Conservation (phyloP, 805 yeast genomes). For the Sugiyamaella americana region DNA sequence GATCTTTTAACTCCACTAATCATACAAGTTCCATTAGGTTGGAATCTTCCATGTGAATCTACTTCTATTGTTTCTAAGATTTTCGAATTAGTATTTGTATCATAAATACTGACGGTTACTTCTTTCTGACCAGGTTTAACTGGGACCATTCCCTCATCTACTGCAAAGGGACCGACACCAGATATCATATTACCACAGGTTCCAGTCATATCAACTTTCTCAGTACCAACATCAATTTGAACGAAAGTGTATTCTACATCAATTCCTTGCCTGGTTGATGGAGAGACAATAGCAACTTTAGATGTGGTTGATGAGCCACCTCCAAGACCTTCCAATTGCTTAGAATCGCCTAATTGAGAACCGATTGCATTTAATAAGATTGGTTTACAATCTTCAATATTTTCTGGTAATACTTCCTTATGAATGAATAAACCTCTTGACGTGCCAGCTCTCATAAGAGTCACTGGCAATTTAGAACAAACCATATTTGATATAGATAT, state of each 20-base stretch:
- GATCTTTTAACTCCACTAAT: no score
- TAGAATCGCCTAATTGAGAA: slow-evolving; percentile 7
- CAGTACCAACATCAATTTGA: slow-evolving; percentile 10
- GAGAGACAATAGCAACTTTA: slow-evolving; percentile 10
- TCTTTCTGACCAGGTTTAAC: not conserved
- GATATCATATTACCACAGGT: slow-evolving; percentile 15
- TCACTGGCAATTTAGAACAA: no score
- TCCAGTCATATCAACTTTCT: slow-evolving; percentile 6
- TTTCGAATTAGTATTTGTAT: no score
- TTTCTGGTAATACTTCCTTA: no score
- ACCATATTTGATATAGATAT: no score
- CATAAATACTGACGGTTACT: slow-evolving; percentile 8
- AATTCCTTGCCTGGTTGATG: slow-evolving; percentile 4
- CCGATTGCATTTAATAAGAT: slow-evolving; percentile 11
- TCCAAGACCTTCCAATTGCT: slow-evolving; percentile 14
- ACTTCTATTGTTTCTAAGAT: no score
- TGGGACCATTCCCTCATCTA: slow-evolving; percentile 12
- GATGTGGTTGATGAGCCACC: slow-evolving; percentile 12
- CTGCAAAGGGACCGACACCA: slow-evolving; percentile 17
- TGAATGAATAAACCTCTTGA: no score
- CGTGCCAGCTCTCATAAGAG: no score
- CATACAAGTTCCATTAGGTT: no score
- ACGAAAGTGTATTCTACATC: slow-evolving; percentile 16
- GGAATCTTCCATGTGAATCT: no score
- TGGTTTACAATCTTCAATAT: not conserved